Evolutionary conservation across 345 rosid species (phyloP).

Genomic region (Aethionema arabicum): DNA sequence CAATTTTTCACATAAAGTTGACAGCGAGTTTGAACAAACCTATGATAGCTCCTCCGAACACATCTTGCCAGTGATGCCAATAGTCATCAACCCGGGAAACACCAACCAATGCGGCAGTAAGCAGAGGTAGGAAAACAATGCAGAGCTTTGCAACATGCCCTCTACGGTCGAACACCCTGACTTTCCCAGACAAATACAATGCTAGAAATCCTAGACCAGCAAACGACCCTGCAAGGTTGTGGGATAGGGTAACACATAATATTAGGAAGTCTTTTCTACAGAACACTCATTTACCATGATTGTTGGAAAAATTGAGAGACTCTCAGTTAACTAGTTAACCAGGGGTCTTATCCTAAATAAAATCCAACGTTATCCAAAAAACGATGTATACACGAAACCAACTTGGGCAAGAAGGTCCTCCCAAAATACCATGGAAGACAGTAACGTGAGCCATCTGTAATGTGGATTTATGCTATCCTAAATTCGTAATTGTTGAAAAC

Average conservation of each 20-base stretch:
- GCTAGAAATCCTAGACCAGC: constrained; percentile 82
- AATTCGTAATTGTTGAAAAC: not conserved
- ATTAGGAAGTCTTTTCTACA: no score
- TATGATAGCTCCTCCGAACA: constrained; percentile 79
- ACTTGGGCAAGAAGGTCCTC: no score
- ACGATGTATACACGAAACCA: no score
- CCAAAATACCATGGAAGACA: no score
- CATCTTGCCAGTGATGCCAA: constrained; percentile 99
- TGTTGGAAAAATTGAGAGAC: no score
- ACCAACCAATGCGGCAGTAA: constrained; percentile 76
- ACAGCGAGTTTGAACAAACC: constrained; percentile 43
- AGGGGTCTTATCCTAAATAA: no score
- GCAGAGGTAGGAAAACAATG: constrained; percentile 65
- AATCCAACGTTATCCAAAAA: no score
- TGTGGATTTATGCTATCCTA: not conserved
- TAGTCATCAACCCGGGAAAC: constrained; percentile 93
- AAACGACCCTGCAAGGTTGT: constrained; percentile 70
- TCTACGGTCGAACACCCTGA: constrained; percentile 67
- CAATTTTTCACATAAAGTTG: constrained; percentile 1
- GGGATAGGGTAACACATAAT: no score
- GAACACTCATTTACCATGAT: no score
- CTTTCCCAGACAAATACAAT: constrained; percentile 73
- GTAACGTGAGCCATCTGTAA: no score
- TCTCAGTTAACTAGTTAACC: no score
- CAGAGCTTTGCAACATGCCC: constrained; percentile 96